Evolutionary conservation across 441 rosid species (phyloP), one percentile per base, ranked within the genome.

Genomic region (Gossypium davidsonii): DNA sequence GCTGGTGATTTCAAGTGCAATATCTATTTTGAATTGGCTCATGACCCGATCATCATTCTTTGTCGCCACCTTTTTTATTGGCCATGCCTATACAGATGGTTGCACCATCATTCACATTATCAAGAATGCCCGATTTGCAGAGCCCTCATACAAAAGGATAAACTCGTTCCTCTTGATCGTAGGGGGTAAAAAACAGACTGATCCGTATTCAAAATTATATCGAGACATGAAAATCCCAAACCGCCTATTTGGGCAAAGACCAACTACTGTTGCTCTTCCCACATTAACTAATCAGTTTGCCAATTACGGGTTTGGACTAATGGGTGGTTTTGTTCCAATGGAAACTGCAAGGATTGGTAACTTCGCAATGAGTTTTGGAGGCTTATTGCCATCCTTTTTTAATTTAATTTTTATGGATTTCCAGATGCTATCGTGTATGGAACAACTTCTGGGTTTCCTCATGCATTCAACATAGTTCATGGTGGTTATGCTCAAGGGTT

Each of bases 91-190:
- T 92, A 90, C 77, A 83, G 87, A 48, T 94, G 98, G 97, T 82
- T 94, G 26, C 85, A 82, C 72, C 91, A 89, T 71, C 98, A 94
- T 68, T 92, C 97, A 0, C 89, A 86, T 46, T 90, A 83, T 18
- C 98, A 90, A 6, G 97, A 90, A 73, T 94, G 97, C 49, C 97
- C 97, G 0, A 94, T 94, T 34, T 94, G 97, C 79, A 94, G 92
- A 83, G 97, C 98, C 21, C 73, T 89, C 2, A 81, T 92, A 8
- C 83, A 89, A 78, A 97, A 94, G 77, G 96, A 86, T 25, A 91
- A 88, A 73, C 84, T 94, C 31, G 96, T 94, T 25, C 98, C 98
- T 23, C 92, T 94, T 28, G 92, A 94, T 8, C 96, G 98, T 8
- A 82, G 98, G 80, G 98, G 97, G 97, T 15, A 90, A 92, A 78